Base-by-base conservation (phyloP, 2,329 filamentous ascomycete species). In the Fusarium austroafricanum region DNA sequence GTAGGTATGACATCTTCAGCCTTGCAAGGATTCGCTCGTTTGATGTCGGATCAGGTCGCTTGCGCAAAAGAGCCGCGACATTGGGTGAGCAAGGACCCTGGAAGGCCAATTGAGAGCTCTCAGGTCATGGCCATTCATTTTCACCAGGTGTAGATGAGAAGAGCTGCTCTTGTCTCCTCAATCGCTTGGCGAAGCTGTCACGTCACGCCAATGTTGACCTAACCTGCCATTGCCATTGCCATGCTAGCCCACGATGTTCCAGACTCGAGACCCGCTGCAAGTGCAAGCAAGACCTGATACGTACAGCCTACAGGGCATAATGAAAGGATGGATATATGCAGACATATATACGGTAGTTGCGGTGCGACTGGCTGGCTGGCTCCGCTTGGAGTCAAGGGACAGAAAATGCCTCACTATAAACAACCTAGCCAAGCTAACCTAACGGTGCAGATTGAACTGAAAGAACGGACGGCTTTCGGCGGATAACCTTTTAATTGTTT, bases 391-490 rank as follows among this genome's bases (percentile, higher is more conserved):
- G 29, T 67, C 52, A 56, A 62, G 50, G 45, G 66, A 63, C 66
- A 69, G 57, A 69, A 69, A 69, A 69, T 69, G 66, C 66, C 66
- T 69, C 66, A 69, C 56, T 57, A 69, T 47, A 23, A 42, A 70
- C 42, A 61, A 49, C 42, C 28, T 35, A 52, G 29, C 44, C 45
- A 43, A 47, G 46, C 52, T 39, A 47, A 28, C 37, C 52, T 39
- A 47, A 28, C 37, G 53, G 39, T 15, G 23, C 37, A 33, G 23
- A 38, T 42, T 44, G 39, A 10, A 17, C 8, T 31, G 23, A 52
- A n/a, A n/a, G n/a, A n/a, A 46, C 14, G 51, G 65, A 55, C 65
- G 61, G 65, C 56, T 66, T 47, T 52, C 43, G 33, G 42, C 65
- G 65, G 60, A 50, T 66, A 54, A 29, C 52, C 35, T 53, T 55